Evolutionary conservation across 352 stramenopile genomes (phyloP).

Genomic region (Aphanomyces cochlioides): DNA sequence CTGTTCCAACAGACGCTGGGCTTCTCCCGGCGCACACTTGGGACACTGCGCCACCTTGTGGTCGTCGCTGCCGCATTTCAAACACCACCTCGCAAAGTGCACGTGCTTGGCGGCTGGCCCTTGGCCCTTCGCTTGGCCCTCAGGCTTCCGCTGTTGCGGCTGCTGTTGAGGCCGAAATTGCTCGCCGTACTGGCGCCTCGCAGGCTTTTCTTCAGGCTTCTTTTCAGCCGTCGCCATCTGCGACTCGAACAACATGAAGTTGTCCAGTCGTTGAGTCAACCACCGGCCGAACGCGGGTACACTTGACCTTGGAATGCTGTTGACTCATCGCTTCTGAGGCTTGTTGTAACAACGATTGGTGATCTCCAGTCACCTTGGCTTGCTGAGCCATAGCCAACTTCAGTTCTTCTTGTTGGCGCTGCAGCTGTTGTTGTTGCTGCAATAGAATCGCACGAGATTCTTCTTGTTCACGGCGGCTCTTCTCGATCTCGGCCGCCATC

Average conservation of each 20-base stretch:
- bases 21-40: too few relatives aligned
- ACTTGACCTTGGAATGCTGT: neutral
- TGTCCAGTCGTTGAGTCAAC: neutral
- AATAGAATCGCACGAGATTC: neutral
- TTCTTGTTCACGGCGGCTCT: constrained; percentile 12
- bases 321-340: neutral
- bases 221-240: neutral
- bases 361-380: constrained; percentile 3
- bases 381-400: constrained; percentile 4
- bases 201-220: neutral
- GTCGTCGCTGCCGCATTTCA: constrained; percentile 1
- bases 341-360: neutral
- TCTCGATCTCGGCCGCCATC: neutral
- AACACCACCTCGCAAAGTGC: neutral
- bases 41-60: neutral
- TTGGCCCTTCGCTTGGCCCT: neutral
- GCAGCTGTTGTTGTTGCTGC: neutral
- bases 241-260: constrained; percentile 17
- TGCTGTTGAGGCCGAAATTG: neutral
- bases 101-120: neutral
- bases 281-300: constrained; percentile 5
- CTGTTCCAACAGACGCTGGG: too few relatives aligned
- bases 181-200: constrained; percentile 3
- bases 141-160: neutral
- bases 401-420: neutral